Percentiles rank a stretch among this genome's conserved stretches.
phyloP scores from a whole-genome alignment of 2,329 filamentous ascomycete genomes.

The Fusarium sublunatum region DNA sequence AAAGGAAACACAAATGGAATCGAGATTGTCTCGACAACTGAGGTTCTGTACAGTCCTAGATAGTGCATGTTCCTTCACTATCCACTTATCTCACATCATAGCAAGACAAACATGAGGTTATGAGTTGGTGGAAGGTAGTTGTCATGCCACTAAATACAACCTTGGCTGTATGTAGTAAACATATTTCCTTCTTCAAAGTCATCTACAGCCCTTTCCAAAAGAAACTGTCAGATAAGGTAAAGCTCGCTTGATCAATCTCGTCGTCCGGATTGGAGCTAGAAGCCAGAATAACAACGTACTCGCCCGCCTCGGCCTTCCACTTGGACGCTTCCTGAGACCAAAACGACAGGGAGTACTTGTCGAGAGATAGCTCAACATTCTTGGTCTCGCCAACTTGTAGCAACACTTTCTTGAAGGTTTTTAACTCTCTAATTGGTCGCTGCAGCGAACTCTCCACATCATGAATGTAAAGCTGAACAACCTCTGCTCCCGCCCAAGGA shows the following conservation, averaged over 20 bases:
- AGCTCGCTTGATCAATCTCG: slow-evolving; percentile 19
- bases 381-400: slow-evolving; percentile 6
- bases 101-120: no score
- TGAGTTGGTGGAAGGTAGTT: no score
- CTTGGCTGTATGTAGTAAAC: no score
- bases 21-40: slow-evolving; percentile 32
- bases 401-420: slow-evolving; percentile 23
- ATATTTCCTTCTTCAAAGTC: not conserved
- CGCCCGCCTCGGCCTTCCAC: slow-evolving; percentile 38
- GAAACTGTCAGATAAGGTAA: slow-evolving; percentile 15
- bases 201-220: slow-evolving; percentile 28
- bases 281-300: slow-evolving; percentile 34
- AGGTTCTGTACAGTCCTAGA: slow-evolving; percentile 30
- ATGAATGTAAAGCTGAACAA: slow-evolving; percentile 36
- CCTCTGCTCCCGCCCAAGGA: slow-evolving; percentile 17
- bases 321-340: slow-evolving; percentile 32
- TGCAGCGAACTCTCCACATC: slow-evolving; percentile 25
- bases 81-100: no score
- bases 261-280: slow-evolving; percentile 34
- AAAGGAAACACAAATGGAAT: slow-evolving; percentile 4
- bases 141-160: no score
- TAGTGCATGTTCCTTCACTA: not conserved
- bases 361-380: slow-evolving; percentile 8
- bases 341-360: slow-evolving; percentile 36
- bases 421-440: slow-evolving; percentile 27